phyloP scores from a whole-genome alignment of 2,329 filamentous ascomycete species.

The Aureobasidium sp. region DNA sequence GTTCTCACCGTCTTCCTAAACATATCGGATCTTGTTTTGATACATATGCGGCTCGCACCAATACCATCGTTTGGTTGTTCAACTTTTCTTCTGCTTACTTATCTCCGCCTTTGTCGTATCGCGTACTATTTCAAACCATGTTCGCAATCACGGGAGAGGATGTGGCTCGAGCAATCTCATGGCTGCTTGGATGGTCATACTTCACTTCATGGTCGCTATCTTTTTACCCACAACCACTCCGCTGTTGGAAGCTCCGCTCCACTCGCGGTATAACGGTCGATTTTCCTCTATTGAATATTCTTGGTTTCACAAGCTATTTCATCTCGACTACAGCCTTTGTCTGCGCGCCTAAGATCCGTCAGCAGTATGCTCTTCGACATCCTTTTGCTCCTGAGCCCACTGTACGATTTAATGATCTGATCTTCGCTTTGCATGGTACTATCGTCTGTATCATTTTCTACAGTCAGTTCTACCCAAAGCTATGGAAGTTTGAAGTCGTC shows the following conservation, averaged over 20 bases:
- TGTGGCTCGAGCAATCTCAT: background rate
- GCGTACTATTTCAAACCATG: background rate
- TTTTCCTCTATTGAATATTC: slow-evolving; percentile 67
- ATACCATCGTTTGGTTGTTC: background rate
- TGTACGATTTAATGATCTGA: slow-evolving; percentile 81
- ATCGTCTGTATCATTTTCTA: slow-evolving; percentile 64
- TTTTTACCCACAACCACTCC: slow-evolving; percentile 84
- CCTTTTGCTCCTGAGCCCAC: slow-evolving; percentile 66
- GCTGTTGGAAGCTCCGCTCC: slow-evolving; percentile 68
- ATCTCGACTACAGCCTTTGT: slow-evolving; percentile 68
- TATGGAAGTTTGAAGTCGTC: slow-evolving; percentile 66
- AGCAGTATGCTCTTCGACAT: slow-evolving; percentile 77
- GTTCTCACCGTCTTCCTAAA: background rate
- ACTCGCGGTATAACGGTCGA: slow-evolving; percentile 82
- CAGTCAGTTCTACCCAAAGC: slow-evolving; percentile 61
- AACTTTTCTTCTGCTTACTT: background rate
- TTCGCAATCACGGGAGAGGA: background rate
- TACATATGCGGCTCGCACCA: background rate
- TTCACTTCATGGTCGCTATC: slow-evolving; percentile 58
- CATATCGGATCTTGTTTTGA: background rate
- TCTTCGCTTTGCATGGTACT: slow-evolving; percentile 76
- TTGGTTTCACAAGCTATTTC: slow-evolving; percentile 68
- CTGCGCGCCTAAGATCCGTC: slow-evolving; percentile 66
- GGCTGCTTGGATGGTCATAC: slow-evolving; percentile 12
- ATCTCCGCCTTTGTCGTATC: background rate